Evolutionary conservation across 2,329 filamentous ascomycete species (phyloP).

Genomic region (Cladosporium velox): DNA sequence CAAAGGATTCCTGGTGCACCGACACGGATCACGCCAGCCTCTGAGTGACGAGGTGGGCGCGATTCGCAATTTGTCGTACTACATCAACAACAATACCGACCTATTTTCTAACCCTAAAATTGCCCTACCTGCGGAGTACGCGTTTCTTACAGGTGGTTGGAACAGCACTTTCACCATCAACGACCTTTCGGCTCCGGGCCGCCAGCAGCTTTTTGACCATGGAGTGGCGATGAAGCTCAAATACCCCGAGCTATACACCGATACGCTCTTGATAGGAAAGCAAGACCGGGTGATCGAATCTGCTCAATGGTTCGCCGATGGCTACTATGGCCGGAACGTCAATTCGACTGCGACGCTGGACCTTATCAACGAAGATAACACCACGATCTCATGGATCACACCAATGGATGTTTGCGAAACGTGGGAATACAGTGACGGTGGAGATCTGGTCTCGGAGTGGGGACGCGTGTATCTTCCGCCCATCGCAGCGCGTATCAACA

Average conservation of each 20-base stretch:
- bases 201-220: constrained; percentile 5
- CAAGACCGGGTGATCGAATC: constrained; percentile 5
- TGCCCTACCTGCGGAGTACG: not conserved
- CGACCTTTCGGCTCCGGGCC: constrained; percentile 1
- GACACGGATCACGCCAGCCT: constrained; percentile 5
- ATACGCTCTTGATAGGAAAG: not conserved
- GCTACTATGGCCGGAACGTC: constrained; percentile 1
- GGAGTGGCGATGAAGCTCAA: not conserved
- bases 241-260: not conserved
- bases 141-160: constrained; percentile 1
- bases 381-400: not conserved
- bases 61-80: constrained; percentile 1
- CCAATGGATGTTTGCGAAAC: constrained; percentile 1
- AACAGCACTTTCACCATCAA: constrained; percentile 9
- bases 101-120: not conserved
- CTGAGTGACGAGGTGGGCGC: constrained; percentile 4
- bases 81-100: constrained; percentile 6
- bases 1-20: constrained; percentile 3
- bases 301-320: constrained; percentile 8
- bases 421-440: not conserved
- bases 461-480: not conserved
- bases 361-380: constrained; percentile 6
- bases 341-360: constrained; percentile 5
- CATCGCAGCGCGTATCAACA: constrained; percentile 5
- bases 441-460: constrained; percentile 2